These are phyloP conservation scores for Trichoderma parareesei DNA, from an alignment of 495 filamentous ascomycete genomes.

Conservation along the genomic window DNA sequence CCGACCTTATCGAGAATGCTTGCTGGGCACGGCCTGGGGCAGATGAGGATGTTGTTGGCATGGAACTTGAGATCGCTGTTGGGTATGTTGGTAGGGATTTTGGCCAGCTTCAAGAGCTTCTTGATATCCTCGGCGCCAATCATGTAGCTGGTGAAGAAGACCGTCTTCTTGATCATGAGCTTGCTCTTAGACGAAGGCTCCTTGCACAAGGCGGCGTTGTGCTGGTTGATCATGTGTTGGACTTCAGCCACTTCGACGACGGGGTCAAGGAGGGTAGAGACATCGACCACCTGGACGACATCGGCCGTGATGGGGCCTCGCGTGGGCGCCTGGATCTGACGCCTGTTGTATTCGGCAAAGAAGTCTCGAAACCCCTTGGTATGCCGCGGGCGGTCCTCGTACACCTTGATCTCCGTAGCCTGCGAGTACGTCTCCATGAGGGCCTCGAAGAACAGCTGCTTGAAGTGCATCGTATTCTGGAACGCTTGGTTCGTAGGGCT, in stretches of 20 bases:
- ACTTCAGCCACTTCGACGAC: conserved; percentile 75
- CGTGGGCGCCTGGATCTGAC: conserved; percentile 28
- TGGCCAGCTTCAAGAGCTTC: conserved; percentile 57
- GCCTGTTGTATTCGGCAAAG: conserved; percentile 62
- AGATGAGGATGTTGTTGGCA: conserved; percentile 87
- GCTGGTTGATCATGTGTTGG: conserved; percentile 80
- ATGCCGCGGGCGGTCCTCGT: conserved; percentile 53
- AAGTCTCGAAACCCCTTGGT: conserved; percentile 77
- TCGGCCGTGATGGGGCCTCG: conserved; percentile 63
- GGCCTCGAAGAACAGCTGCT: conserved; percentile 71
- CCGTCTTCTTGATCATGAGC: conserved; percentile 70
- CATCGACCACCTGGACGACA: conserved; percentile 81
- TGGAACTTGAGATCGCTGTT: conserved; percentile 68
- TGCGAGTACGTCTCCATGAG: conserved; percentile 75
- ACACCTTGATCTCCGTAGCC: conserved; percentile 70
- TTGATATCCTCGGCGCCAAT: conserved; percentile 61
- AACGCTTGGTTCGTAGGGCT: conserved; percentile 73
- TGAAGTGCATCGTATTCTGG: conserved; percentile 73
- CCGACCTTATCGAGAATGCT: conserved; percentile 73
- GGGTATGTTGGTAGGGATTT: conserved; percentile 48
- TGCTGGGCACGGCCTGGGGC: conserved; percentile 57
- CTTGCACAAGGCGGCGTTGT: conserved; percentile 51
- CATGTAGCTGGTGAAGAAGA: conserved; percentile 94
- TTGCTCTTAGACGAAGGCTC: conserved; percentile 27
- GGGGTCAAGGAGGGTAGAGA: conserved; percentile 67